Evolutionary conservation across 1,139 yeast genomes (phyloP), one percentile per base, ranked within the genome.

Genomic region (Taiozyma sp.): DNA sequence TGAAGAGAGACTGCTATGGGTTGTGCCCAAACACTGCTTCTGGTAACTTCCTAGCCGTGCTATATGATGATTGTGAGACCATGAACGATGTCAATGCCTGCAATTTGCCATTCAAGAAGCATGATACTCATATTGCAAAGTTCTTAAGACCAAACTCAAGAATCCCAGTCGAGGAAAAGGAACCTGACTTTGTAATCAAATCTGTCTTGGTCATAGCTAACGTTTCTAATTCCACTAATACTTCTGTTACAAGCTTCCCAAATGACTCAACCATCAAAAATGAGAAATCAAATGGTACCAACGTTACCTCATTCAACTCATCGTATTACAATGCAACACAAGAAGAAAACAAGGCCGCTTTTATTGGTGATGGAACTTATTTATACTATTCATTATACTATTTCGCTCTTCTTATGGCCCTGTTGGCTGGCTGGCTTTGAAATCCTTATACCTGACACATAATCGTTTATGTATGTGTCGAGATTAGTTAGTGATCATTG

Each of bases 31-130:
- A 76, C 41, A 73, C 76, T 50, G 61, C 61, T 8, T 70, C 76
- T 28, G 75, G 78, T 28, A 75, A 73, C 57, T 76, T 77, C 56
- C 65, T 79, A 48, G 68, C 75, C 12, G 78, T 75, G 9, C 63
- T 78, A 48, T 68, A 71, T 54, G 66, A 70, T 48, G 82, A 78
- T 54, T 78, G 83, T 65, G 67, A 72, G 40, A 61, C 70, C 24
- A 65, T 78, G 58, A 74, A 71, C 54, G 81, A 77, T 50, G 73
- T 76, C 32, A 78, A 78, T 62, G 80, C 81, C 3, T 78, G 82
- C 59, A 67, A 72, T 46, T 64, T 78, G 27, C 81, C 81, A 1
- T 76, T 77, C 60, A 75, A 73, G 59, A 76, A 76, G 57, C 65
- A 65, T 29, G 75, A 72, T 51, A 44, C 58, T 3, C 62, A 57